Evolutionary conservation across 179 eudicot genomes (phyloP), one percentile per base, ranked within the genome.

Genomic region (Vitellaria paradoxa): DNA sequence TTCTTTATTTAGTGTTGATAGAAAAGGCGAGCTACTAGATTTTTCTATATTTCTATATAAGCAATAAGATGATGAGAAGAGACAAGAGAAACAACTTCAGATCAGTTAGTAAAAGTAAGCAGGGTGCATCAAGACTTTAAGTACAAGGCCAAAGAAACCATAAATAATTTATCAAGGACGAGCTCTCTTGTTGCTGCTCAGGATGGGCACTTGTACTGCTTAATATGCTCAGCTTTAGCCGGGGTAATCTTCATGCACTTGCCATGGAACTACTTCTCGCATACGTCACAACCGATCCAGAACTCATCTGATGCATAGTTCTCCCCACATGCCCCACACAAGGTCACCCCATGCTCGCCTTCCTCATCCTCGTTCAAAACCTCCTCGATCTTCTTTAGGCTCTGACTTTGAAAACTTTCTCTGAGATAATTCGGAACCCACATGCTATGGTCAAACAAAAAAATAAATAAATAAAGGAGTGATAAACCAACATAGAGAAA

Each of bases 221-320:
- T 87, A 81, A 91, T 89, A 73, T 91, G 92, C 82, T 89, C 88
- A 40, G 94, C 94, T 80, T 82, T 83, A 23, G 94, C 92, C 9
- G 94, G 92, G 78, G 94, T 89, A 53, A 91, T 87, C 85, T 87
- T 89, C 77, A 91, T 91, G 68, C 94, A 91, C 86, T 89, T 91
- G 1, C 94, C 92, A 75, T 91, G 92, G 84, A 87, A 91, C 92
- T 92, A 89, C 80, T 75, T 87, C 86, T 87, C 90, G 56, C 92
- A 91, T 55, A 86, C 52, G 66, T 91, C 95, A 12, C 92, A 91
- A 76, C 95, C 89, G 20, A 89, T 91, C 92, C 95, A 91, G 74
- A 89, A 89, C 66, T 91, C 91, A 52, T 89, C 91, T 0, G 88
- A 68, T 46, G 87, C 88, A 77, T 89, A 91, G 75, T 87, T 87